Base-by-base conservation (phyloP, 306 rosid genomes). In the Cyamopsis tetragonoloba region DNA sequence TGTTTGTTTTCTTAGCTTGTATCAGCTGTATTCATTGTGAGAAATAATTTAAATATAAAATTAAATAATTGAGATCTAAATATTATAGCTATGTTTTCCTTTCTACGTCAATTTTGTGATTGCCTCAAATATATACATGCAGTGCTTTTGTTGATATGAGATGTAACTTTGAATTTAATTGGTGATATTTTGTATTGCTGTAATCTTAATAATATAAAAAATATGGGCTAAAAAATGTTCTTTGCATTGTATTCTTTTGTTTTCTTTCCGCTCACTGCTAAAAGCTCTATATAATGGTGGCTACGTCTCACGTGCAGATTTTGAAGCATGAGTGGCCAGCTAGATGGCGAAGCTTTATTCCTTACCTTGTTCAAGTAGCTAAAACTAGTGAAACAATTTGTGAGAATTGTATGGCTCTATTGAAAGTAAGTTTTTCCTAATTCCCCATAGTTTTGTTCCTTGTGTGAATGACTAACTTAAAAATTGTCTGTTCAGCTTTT, bases 241-340 rank as follows among this genome's bases (percentile, higher is more conserved):
- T 55, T 63, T 46, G 53, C 28, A 34, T 37, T 43, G 34, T 22
- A 7, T 46, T 61, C 31, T 26, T 63, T 38, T 47, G 31, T 11
- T 1, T 0, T 18, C 35, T 68, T 26, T 20, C 14, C n/a, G 38
- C 14, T 26, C 49, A 28, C 49, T 80, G 9, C 64, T 38, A 19
- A 18, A 46, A 9, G 71, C 1, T 47, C 0, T 56, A 43, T 62
- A 14, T 60, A 34, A 61, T 67, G 62, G 48, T 60, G 58, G 48
- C 10, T 57, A 32, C 32, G 42, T 66, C 76, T 58, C 20, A 66
- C n/a, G n/a, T 74, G 35, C 84, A 91, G 98, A 87, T 91, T 68
- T 80, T 91, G 81, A 91, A 91, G 91, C 98, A 91, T 56, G 98
- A 91, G 69, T 91, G 98, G 98, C 98, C 98, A 4, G 84, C 81